A percentile compares a stretch with the other conserved stretches of the same genome.
Evolutionary conservation across 2,329 filamentous ascomycete genomes (phyloP).

Genomic region (Microcyclospora tardicrescens): DNA sequence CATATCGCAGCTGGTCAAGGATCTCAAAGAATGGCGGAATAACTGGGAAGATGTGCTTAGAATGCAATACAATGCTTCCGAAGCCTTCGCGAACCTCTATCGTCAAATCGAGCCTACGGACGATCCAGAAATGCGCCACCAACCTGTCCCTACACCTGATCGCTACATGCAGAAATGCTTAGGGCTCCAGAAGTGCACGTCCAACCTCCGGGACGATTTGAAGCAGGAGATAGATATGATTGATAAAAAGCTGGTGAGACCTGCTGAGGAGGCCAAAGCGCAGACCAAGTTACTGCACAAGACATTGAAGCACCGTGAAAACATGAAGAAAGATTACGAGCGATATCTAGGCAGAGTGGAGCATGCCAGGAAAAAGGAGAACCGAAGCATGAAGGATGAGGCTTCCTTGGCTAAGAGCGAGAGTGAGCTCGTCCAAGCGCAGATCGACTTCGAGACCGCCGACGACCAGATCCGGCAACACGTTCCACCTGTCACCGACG

Average conservation of each 20-base stretch:
- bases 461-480: slow-evolving; percentile 61
- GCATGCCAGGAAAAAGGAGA: slow-evolving; percentile 55
- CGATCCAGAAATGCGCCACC: slow-evolving; percentile 42
- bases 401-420: slow-evolving; percentile 57
- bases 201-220: slow-evolving; percentile 59
- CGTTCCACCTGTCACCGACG: slow-evolving; percentile 57
- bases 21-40: slow-evolving; percentile 63
- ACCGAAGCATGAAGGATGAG: slow-evolving; percentile 61
- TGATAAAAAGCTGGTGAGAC: slow-evolving; percentile 55
- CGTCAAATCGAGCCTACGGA: slow-evolving; percentile 59
- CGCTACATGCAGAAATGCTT: slow-evolving; percentile 51
- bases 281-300: slow-evolving; percentile 62
- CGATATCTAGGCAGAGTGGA: slow-evolving; percentile 60
- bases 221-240: slow-evolving; percentile 58
- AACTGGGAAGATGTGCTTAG: slow-evolving; percentile 62
- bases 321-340: slow-evolving; percentile 71
- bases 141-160: slow-evolving; percentile 48
- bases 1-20: slow-evolving; percentile 53
- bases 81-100: slow-evolving; percentile 61
- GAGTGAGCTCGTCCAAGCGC: slow-evolving; percentile 50
- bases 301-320: slow-evolving; percentile 73
- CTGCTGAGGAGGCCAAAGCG: slow-evolving; percentile 56
- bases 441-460: slow-evolving; percentile 57
- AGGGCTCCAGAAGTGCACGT: slow-evolving; percentile 52
- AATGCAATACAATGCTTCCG: slow-evolving; percentile 52